Base-by-base conservation (phyloP, 2,329 filamentous ascomycete species). In the Penicillium sp. region DNA sequence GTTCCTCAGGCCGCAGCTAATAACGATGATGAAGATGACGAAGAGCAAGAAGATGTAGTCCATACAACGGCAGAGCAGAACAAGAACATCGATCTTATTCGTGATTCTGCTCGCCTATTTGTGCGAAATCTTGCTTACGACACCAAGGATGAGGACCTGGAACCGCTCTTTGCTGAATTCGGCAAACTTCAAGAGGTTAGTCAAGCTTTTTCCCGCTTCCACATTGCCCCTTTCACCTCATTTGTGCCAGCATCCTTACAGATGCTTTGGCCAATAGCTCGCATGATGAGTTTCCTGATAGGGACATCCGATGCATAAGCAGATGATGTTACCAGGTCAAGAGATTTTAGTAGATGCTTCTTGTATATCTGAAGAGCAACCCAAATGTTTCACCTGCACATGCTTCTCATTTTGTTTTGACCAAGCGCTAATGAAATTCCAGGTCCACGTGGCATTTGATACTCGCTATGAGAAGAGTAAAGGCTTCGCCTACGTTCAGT, bases 331-430 rank as follows among this genome's bases (percentile, higher is more conserved):
- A 91, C 82, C 75, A 78, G 85, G 86, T 88, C 87, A 87, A 91
- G 87, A 90, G 84, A 89, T 94, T 96, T 96, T 99, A 97, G 94
- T 99, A 99, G 93, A 97, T 96, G 90, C 90, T 89, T 92, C 86
- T 91, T 88, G 76, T 80, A 79, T 63, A 83, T 86, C 91, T 94
- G 88, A 92, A 76, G 78, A 77, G 71, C 61, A 72, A 69, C 64
- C 59, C 49, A 55, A 63, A 23, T 24, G 52, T 39, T 48, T 44
- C 40, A 44, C 36, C 21, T 56, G 46, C 33, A 46, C 32, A 46
- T 55, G 45, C 57, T 66, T 60, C 59, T 49, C 54, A 47, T 48
- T 58, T 54, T 53, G 46, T 59, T 52, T 43, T 27, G 57, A 53
- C 49, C 46, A 43, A 52, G 56, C 65, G 69, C 79, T 83, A 72